These are phyloP conservation scores for Malus hybrid DNA, from an alignment of 331 rosid species.

Conservation along the genomic window DNA sequence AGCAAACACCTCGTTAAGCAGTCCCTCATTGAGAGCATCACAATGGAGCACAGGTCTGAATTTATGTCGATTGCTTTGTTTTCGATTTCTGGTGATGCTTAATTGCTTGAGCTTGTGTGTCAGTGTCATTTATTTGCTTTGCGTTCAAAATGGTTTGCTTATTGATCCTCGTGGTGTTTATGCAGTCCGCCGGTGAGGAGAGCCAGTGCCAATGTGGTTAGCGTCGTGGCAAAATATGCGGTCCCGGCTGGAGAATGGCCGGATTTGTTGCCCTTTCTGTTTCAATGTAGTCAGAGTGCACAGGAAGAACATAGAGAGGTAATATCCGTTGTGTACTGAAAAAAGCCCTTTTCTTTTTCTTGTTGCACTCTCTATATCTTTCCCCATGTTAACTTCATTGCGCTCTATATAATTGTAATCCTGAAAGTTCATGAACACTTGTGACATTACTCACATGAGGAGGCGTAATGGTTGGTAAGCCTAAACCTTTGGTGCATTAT, in stretches of 20 bases:
- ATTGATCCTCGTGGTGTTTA: neutral
- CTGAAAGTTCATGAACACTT: neutral
- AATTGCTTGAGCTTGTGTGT: neutral
- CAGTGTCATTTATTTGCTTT: neutral
- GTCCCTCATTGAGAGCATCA: slow-evolving; percentile 77
- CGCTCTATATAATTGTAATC: neutral
- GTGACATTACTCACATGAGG: neutral
- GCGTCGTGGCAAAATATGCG: slow-evolving; percentile 85
- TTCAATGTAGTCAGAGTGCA: slow-evolving; percentile 90
- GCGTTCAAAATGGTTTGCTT: neutral
- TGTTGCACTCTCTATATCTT: neutral
- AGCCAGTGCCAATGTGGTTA: slow-evolving; percentile 95
- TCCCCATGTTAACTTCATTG: neutral
- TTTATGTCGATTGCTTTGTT: neutral
- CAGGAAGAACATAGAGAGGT: slow-evolving; percentile 98
- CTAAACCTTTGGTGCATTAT: neutral
- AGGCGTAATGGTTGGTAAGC: neutral
- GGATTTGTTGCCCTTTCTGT: slow-evolving; percentile 85
- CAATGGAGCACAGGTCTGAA: slow-evolving; percentile 77
- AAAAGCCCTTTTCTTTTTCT: neutral
- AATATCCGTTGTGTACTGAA: slow-evolving; percentile 1
- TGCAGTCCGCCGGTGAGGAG: slow-evolving; percentile 89
- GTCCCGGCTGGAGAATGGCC: slow-evolving; percentile 97
- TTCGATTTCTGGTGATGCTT: neutral
- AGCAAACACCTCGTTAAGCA: slow-evolving; percentile 70